phyloP scores from a whole-genome alignment of 176 grass and related monocot species.

The Rhipidocladum racemiflorum region DNA sequence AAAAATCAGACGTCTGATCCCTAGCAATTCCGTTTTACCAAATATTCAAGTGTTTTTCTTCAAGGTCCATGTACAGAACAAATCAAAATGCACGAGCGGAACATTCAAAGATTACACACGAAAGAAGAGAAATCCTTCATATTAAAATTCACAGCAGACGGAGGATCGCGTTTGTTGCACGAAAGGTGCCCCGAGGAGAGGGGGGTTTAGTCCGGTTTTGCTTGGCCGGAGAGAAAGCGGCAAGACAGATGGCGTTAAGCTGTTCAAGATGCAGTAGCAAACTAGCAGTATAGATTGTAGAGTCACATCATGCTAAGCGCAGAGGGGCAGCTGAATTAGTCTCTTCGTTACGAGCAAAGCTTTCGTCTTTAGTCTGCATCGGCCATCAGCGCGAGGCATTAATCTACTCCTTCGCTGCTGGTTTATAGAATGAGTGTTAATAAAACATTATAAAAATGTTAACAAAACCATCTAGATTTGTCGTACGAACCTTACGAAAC shows the following conservation, averaged over 20 bases:
- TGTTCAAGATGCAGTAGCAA: not conserved
- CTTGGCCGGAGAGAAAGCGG: slow-evolving; percentile 21
- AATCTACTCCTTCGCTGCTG: not conserved
- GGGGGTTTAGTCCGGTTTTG: not conserved
- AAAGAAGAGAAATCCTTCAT: not conserved
- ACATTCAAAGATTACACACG: not conserved
- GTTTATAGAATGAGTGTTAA: not conserved
- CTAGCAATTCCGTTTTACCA: too few relatives aligned
- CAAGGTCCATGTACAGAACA: not conserved
- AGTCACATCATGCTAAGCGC: not conserved
- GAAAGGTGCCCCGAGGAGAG: not conserved
- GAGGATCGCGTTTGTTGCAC: slow-evolving; percentile 4
- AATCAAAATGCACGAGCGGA: not conserved
- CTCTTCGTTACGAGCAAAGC: slow-evolving; percentile 35
- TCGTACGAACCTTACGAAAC: not conserved
- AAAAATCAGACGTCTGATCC: too few relatives aligned
- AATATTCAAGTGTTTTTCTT: not conserved
- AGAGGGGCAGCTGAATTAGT: slow-evolving; percentile 25
- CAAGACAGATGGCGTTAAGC: slow-evolving; percentile 20
- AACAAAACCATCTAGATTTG: not conserved
- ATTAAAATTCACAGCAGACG: not conserved
- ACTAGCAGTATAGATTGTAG: not conserved
- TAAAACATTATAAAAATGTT: not conserved
- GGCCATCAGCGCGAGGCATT: not conserved
- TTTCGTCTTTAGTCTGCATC: not conserved